Evolutionary conservation across 805 yeast species (phyloP).

Genomic region (Saturnispora zaruensis): DNA sequence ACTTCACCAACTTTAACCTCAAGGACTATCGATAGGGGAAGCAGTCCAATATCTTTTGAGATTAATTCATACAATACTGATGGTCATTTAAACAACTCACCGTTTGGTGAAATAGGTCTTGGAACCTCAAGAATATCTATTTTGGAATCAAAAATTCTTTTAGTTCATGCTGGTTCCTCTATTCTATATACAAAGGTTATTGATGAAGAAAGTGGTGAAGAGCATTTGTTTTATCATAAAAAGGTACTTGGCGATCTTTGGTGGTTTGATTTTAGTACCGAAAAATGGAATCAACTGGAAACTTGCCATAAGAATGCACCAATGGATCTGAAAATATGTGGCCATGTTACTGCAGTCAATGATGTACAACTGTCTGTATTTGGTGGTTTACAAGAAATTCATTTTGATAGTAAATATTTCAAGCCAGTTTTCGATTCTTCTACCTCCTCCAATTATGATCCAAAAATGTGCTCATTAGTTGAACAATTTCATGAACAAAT

Average conservation of each 20-base stretch:
- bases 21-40: background rate
- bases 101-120: background rate
- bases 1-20: background rate
- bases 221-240: constrained; percentile 12
- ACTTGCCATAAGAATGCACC: constrained; percentile 12
- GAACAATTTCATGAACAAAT: constrained; percentile 1
- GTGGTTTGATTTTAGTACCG: constrained; percentile 39
- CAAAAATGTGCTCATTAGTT: background rate
- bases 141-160: constrained; percentile 18
- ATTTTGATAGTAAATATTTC: constrained; percentile 4
- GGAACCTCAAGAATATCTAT: constrained; percentile 8
- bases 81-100: background rate
- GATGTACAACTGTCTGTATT: constrained; percentile 18
- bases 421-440: background rate
- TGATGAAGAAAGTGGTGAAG: constrained; percentile 14
- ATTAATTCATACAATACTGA: background rate
- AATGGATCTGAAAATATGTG: constrained; percentile 16
- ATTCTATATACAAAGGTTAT: constrained; percentile 19
- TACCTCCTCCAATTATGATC: background rate
- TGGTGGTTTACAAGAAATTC: constrained; percentile 21
- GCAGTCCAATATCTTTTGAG: background rate
- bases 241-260: constrained; percentile 40
- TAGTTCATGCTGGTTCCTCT: constrained; percentile 29
- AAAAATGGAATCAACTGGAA: constrained; percentile 31
- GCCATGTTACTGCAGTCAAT: constrained; percentile 18